Percentiles rank a stretch among this genome's conserved stretches.
Conservation (phyloP, 495 filamentous ascomycete species). For the Pyronema omphalodes region DNA sequence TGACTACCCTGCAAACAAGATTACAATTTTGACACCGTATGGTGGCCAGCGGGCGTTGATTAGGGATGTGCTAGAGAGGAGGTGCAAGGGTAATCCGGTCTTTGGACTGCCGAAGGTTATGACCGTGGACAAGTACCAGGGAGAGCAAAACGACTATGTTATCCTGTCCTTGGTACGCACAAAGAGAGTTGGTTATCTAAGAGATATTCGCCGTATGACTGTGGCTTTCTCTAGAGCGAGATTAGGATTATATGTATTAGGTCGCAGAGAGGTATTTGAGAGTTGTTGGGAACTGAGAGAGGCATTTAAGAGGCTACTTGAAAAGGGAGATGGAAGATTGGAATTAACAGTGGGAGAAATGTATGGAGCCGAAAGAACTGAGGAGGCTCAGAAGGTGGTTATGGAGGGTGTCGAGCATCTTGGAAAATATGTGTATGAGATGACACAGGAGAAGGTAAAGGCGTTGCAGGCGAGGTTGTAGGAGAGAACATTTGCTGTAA, state of each 20-base stretch:
- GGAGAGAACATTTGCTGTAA: not conserved
- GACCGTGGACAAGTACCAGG: constrained; percentile 97
- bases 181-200: constrained; percentile 75
- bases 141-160: constrained; percentile 97
- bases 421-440: constrained; percentile 92
- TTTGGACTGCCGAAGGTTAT: constrained; percentile 86
- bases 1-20: constrained; percentile 81
- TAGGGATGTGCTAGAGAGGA: constrained; percentile 67
- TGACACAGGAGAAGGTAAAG: constrained; percentile 71
- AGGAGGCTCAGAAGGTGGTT: constrained; percentile 32
- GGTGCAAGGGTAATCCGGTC: constrained; percentile 61
- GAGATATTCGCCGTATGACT: constrained; percentile 82
- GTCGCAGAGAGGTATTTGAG: constrained; percentile 76
- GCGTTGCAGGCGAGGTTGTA: constrained; percentile 31
- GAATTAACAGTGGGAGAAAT: constrained; percentile 68
- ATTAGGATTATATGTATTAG: constrained; percentile 82
- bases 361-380: constrained; percentile 47
- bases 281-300: constrained; percentile 71
- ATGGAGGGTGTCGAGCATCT: constrained; percentile 92
- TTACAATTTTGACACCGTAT: constrained; percentile 83
- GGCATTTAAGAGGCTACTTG: constrained; percentile 56
- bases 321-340: constrained; percentile 56
- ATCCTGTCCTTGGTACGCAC: constrained; percentile 85
- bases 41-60: constrained; percentile 88
- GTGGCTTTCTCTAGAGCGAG: constrained; percentile 92